These are phyloP conservation scores for Scytalidium sp. DNA, from an alignment of 2,329 filamentous ascomycete species.

Conservation along the genomic window DNA sequence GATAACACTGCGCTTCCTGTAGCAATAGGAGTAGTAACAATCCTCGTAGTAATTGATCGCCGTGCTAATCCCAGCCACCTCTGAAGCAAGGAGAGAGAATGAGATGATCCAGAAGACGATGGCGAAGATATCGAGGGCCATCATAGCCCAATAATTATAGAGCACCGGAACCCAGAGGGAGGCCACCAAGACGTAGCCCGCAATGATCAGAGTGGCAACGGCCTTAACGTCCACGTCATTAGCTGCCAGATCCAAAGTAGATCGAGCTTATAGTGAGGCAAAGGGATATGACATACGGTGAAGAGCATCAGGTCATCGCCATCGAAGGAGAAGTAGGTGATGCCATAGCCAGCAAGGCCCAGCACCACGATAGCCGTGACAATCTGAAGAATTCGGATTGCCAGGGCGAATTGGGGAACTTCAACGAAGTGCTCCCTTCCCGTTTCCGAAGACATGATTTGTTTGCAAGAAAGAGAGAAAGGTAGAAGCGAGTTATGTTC, in stretches of 20 bases:
- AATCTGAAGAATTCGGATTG: conserved; percentile 16
- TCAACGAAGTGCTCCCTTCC: neutral
- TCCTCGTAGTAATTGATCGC: conserved; percentile 4
- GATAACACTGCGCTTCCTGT: conserved; percentile 7
- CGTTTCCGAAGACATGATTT: neutral
- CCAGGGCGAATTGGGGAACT: conserved; percentile 5
- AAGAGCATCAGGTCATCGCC: conserved; percentile 17
- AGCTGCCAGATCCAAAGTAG: conserved; percentile 6
- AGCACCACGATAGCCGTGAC: conserved; percentile 43
- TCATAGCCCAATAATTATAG: conserved; percentile 53
- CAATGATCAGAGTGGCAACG: conserved; percentile 41
- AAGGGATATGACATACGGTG: conserved; percentile 34
- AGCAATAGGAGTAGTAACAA: conserved; percentile 9
- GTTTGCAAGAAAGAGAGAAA: neutral
- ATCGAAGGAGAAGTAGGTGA: conserved; percentile 30
- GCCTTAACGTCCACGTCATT: conserved; percentile 7
- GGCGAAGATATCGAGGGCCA: conserved; percentile 48
- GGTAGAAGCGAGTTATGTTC: too few species aligned
- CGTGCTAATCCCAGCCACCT: conserved; percentile 7
- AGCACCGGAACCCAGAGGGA: conserved; percentile 18
- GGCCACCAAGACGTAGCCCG: conserved; percentile 45
- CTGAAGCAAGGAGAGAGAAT: conserved; percentile 13
- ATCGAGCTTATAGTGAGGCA: neutral
- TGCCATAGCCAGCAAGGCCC: conserved; percentile 44
- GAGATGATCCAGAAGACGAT: conserved; percentile 48